These are phyloP conservation scores for Pythium rishiriense DNA, from an alignment of 352 stramenopile species.

Conservation along the genomic window DNA sequence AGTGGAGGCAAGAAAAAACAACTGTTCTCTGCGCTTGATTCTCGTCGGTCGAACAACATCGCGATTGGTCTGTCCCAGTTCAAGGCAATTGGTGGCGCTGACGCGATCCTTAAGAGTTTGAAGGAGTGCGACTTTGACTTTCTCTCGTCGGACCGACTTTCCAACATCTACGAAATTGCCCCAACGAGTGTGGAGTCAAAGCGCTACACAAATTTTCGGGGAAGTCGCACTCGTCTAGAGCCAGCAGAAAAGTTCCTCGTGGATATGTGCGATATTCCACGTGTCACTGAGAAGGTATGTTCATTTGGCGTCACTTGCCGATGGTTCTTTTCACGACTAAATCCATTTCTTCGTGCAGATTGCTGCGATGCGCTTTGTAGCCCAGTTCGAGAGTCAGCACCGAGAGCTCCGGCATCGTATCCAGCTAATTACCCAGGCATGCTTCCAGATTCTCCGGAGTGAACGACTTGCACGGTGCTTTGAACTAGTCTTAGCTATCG, in stretches of 20 bases:
- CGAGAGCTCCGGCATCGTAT: constrained; percentile 49
- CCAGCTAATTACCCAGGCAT: constrained; percentile 52
- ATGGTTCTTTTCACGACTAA: neutral
- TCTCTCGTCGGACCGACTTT: constrained; percentile 59
- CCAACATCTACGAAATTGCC: constrained; percentile 66
- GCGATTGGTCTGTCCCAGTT: constrained; percentile 80
- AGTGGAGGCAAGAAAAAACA: constrained; percentile 29
- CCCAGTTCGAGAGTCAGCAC: constrained; percentile 65
- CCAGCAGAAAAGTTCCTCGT: constrained; percentile 66
- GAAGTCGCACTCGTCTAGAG: constrained; percentile 49
- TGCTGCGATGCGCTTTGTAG: constrained; percentile 61
- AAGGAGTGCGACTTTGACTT: constrained; percentile 58
- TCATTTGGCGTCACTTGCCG: neutral
- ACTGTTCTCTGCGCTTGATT: constrained; percentile 64
- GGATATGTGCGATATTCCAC: constrained; percentile 66
- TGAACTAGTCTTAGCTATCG: constrained; percentile 72
- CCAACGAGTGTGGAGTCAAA: constrained; percentile 65
- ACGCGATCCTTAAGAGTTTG: constrained; percentile 49
- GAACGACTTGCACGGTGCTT: constrained; percentile 75
- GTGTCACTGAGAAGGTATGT: constrained; percentile 71
- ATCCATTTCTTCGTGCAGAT: constrained; percentile 39
- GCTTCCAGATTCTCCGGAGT: constrained; percentile 63
- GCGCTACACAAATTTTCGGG: constrained; percentile 69
- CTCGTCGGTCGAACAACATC: constrained; percentile 79
- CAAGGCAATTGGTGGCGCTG: constrained; percentile 50